Base-by-base conservation (phyloP, 441 rosid genomes). In the Populus hybrid region DNA sequence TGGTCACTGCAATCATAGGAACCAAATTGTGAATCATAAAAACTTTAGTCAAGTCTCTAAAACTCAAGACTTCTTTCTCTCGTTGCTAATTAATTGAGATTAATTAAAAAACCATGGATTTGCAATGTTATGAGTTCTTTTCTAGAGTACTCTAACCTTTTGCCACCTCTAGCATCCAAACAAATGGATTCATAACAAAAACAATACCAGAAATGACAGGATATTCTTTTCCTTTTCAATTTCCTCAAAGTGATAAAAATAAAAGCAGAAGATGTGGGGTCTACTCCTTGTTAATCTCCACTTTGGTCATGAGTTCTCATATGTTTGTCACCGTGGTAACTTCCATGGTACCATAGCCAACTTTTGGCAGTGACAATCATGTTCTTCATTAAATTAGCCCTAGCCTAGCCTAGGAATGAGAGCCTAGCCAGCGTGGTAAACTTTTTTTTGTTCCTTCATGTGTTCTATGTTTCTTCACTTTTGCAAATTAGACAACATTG, bases 1-100 rank as follows among this genome's bases (percentile, higher is more conserved):
- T 88, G 2, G 95, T 91, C 46, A 92, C 94, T 89, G 88, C 11
- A 30, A 30, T 30, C 34, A 30, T 30, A 30, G 5, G 34, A 30
- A 30, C 34, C 11, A 38, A 38, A 38, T 38, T 38, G 2, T 38
- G 46, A 10, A 38, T 8, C 12, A 38, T 8, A 38, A 38, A 38
- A 38, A 2, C 11, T 38, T 8, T 38, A 38, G 10, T 35, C 8
- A 35, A 6, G 38, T 2, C 3, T 2, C 10, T 38, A 38, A 38
- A 38, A 38, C 46, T 38, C 38, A 38, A 10, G 11, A 8, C 3
- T 38, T 38, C 46, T 38, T 8, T 38, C 46, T 38, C 46, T 38
- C 9, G 3, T 38, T 38, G 12, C 11, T 38, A 38, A 38, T 38
- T 10, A 9, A 38, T 38, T 38, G 7, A 11, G 46, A 10, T 38